Conservation (phyloP, 148 eudicot genomes). For the Rhododendron kiyosumense region DNA sequence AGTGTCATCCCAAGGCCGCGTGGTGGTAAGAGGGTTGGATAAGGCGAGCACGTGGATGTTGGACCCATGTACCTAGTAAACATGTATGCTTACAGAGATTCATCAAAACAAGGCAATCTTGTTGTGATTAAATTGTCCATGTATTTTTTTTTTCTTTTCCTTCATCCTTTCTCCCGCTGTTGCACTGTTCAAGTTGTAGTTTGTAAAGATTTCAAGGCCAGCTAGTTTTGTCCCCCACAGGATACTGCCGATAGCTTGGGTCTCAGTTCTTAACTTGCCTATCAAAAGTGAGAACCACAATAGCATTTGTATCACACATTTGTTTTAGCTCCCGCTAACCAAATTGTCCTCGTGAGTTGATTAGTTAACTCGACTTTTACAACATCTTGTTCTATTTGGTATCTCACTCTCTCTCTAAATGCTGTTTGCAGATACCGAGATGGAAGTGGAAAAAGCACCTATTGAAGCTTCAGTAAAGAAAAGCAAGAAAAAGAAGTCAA, state of each 20-base stretch:
- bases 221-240: not conserved
- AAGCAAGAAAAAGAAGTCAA: conserved; percentile 75
- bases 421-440: conserved; percentile 37
- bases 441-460: conserved; percentile 49
- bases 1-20: not conserved
- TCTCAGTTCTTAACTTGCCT: not conserved
- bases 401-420: not conserved
- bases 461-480: conserved; percentile 41
- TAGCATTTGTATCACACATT: not conserved
- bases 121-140: not conserved
- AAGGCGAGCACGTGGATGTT: not conserved
- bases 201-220: not conserved
- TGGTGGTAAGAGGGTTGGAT: not conserved
- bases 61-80: not conserved
- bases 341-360: not conserved
- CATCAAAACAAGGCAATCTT: not conserved
- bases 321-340: not conserved
- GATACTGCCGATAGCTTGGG: not conserved
- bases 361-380: not conserved
- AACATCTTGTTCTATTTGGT: not conserved
- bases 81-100: not conserved
- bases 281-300: not conserved
- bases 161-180: not conserved
- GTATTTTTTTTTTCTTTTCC: not conserved
- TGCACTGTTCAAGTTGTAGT: not conserved